These are phyloP conservation scores for Fusarium sp. DNA, from an alignment of 2,329 filamentous ascomycete species.

Conservation along the genomic window DNA sequence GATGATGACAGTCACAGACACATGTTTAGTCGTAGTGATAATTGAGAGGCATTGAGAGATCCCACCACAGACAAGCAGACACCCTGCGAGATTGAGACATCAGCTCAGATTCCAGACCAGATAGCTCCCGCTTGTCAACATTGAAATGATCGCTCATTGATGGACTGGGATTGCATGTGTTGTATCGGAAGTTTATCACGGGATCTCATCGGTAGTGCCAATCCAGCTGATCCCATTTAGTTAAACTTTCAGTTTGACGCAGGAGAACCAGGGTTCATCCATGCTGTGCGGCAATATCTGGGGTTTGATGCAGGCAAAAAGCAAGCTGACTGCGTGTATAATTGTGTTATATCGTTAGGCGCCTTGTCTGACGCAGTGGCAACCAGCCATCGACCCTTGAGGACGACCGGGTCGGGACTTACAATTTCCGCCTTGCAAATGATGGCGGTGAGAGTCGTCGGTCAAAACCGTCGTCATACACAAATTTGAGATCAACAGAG, in stretches of 20 bases:
- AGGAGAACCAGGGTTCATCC: constrained; percentile 8
- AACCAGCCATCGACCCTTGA: constrained; percentile 1
- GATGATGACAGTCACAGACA: background rate
- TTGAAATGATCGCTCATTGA: constrained; percentile 4
- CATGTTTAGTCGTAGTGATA: background rate
- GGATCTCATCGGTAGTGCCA: background rate
- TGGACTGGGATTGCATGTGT: constrained; percentile 22
- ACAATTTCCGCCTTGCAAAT: background rate
- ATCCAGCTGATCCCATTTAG: constrained; percentile 15
- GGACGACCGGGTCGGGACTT: background rate
- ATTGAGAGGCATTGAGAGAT: background rate
- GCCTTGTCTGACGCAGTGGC: constrained; percentile 14
- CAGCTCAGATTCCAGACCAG: background rate
- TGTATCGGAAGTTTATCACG: constrained; percentile 19
- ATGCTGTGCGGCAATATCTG: background rate
- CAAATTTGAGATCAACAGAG: background rate
- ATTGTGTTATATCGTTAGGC: background rate
- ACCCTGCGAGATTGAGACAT: background rate
- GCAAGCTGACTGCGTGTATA: background rate
- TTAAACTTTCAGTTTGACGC: constrained; percentile 8
- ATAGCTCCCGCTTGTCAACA: background rate
- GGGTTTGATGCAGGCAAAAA: background rate
- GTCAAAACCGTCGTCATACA: background rate
- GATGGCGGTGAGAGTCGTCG: constrained; percentile 9
- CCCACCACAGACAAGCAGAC: background rate